Base-by-base conservation (phyloP, 768 basidiomycete genomes). In the Phaffia australis region DNA sequence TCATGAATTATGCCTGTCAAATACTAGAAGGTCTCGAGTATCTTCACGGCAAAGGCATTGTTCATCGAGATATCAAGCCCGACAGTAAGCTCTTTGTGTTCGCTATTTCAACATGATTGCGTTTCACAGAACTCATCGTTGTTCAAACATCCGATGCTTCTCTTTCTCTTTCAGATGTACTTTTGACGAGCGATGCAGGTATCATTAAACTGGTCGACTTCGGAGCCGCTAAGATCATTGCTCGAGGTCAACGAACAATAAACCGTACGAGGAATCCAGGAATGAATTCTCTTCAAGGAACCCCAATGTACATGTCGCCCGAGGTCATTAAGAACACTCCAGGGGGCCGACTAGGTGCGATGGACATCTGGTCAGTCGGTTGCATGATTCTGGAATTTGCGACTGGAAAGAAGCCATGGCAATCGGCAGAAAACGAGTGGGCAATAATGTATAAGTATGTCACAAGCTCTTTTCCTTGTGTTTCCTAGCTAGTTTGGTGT, bases 271-370 rank as follows among this genome's bases (percentile, higher is more conserved):
- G 66, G 18, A 57, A 60, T n/a, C 64, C 64, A 0, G 61, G 56
- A 14, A 76, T 76, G 83, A 92, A 91, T 77, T 88, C 88, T 71
- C 78, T 99, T 46, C 95, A 93, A 1, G 94, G 92, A 21, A 99
- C 95, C 16, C 95, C 95, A 0, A 98, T 98, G 94, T 98, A 99
- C 77, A 97, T 99, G 90, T 95, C 93, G 6, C 95, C 95, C 1
- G 95, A 99, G 75, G 85, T 95, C 63, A 98, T 99, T 79, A 89
- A 94, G 79, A 95, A 88, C 72, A 90, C 94, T 72, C 86, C 82
- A 69, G 80, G 85, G 18, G 91, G 92, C 30, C 81, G 87, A 60
- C 85, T 89, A 70, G 95, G 95, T 21, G 90, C 94, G 15, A 95
- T 95, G 88, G 95, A 99, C 75, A 86, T 99, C 54, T 99, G 95